phyloP scores from a whole-genome alignment of 2,329 filamentous ascomycete genomes.

The Penicillium polonicum region DNA sequence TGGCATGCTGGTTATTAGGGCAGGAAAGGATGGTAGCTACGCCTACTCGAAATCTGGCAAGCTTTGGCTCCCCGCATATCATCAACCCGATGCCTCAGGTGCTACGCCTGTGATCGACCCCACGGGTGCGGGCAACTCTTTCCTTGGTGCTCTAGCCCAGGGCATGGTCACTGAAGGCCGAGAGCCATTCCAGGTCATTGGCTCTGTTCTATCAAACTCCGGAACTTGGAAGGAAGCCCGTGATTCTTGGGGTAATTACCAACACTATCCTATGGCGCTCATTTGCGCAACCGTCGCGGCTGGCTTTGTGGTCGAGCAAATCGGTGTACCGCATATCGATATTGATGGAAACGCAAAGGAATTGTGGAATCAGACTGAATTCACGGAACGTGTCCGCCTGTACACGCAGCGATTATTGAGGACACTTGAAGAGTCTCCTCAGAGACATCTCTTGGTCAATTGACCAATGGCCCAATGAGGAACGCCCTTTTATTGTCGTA shows the following conservation, averaged over 20 bases:
- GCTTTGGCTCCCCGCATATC: conserved; percentile 77
- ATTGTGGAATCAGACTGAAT: conserved; percentile 47
- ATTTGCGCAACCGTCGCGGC: conserved; percentile 79
- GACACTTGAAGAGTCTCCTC: conserved; percentile 40
- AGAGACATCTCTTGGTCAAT: conserved; percentile 38
- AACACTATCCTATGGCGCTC: conserved; percentile 62
- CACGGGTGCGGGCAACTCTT: conserved; percentile 91
- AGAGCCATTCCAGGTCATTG: conserved; percentile 31
- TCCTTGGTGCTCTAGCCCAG: conserved; percentile 65
- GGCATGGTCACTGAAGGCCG: conserved; percentile 50
- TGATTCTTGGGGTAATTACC: conserved; percentile 49
- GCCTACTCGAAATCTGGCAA: conserved; percentile 42
- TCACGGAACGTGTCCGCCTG: conserved; percentile 45
- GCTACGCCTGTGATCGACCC: conserved; percentile 70
- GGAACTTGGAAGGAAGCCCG: conserved; percentile 51
- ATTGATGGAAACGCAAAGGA: conserved; percentile 34
- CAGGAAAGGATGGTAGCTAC: conserved; percentile 61
- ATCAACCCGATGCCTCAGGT: conserved; percentile 44
- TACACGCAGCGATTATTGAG: conserved; percentile 45
- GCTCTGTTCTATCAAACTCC: conserved; percentile 46
- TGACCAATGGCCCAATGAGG: conserved; percentile 33
- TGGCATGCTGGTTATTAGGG: conserved; percentile 53
- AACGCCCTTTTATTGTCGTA: conserved; percentile 42
- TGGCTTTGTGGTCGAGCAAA: conserved; percentile 91
- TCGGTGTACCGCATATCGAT: conserved; percentile 66